A percentile compares a stretch with the other conserved stretches of the same genome.
These are phyloP conservation scores for Nepenthes gracilis DNA, from an alignment of 148 eudicot species.

Conservation along the genomic window DNA sequence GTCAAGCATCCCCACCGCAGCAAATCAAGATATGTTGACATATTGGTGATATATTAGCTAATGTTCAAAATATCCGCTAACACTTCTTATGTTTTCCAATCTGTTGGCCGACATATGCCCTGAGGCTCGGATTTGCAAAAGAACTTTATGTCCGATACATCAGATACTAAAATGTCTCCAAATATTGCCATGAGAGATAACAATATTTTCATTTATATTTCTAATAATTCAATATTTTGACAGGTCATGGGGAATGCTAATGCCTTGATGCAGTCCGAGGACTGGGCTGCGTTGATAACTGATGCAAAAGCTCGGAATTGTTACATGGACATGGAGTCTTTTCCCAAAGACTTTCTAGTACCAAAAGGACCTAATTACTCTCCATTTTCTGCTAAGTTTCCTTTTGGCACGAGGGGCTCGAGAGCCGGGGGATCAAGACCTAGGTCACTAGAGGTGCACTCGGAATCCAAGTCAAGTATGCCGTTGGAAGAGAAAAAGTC, in stretches of 20 bases:
- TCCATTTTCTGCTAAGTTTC: constrained; percentile 34
- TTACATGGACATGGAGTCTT: constrained; percentile 81
- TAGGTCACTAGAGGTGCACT: constrained; percentile 50
- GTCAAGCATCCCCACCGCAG: too few relatives aligned
- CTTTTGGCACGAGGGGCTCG: constrained; percentile 47
- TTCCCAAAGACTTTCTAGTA: constrained; percentile 74
- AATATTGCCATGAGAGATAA: too few relatives aligned
- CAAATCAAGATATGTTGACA: too few relatives aligned
- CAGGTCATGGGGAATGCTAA: constrained; percentile 98
- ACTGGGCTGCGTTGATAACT: constrained; percentile 78
- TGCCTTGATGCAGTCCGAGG: constrained; percentile 78
- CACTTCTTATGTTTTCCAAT: too few relatives aligned
- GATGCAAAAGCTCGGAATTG: constrained; percentile 88
- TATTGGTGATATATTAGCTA: too few relatives aligned
- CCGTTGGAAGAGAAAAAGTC: constrained; percentile 65
- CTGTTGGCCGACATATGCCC: too few relatives aligned
- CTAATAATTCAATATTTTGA: not conserved
- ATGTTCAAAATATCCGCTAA: too few relatives aligned
- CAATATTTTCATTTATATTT: too few relatives aligned
- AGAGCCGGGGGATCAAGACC: constrained; percentile 61
- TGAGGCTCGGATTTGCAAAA: too few relatives aligned
- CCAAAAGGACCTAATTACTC: constrained; percentile 38
- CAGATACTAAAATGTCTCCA: too few relatives aligned
- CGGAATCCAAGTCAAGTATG: constrained; percentile 60
- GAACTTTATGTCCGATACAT: too few relatives aligned